Percentiles rank a stretch among this genome's conserved stretches.
These are phyloP conservation scores for Globisporangium middletonii DNA, from an alignment of 352 stramenopile genomes.

Conservation along the genomic window DNA sequence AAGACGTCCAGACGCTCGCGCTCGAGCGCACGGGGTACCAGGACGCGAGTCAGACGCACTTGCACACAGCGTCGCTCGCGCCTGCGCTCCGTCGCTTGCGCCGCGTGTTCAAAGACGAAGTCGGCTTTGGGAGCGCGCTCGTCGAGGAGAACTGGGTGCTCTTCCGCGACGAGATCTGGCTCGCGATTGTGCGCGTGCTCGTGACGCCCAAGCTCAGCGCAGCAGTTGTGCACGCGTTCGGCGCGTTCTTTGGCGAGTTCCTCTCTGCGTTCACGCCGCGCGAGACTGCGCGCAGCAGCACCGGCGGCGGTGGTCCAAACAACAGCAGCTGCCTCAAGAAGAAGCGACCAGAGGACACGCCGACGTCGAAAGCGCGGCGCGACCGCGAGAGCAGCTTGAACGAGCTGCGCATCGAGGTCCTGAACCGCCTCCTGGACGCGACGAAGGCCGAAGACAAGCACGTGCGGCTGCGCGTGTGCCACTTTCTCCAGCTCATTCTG, in stretches of 20 bases:
- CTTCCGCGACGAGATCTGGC: slow-evolving; percentile 62
- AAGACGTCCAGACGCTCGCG: slow-evolving; percentile 58
- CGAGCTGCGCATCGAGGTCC: slow-evolving; percentile 45
- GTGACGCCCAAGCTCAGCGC: slow-evolving; percentile 35
- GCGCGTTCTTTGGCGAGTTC: slow-evolving; percentile 46
- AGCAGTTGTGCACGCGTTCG: slow-evolving; percentile 41
- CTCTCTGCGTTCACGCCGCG: slow-evolving; percentile 16
- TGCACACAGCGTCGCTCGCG: slow-evolving; percentile 22
- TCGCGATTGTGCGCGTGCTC: slow-evolving; percentile 43
- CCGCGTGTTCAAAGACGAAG: slow-evolving; percentile 43
- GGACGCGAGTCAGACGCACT: slow-evolving; percentile 10
- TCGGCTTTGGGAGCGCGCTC: slow-evolving; percentile 28
- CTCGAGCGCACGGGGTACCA: slow-evolving; percentile 43
- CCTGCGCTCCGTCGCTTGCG: slow-evolving; percentile 45
- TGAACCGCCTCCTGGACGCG: slow-evolving; percentile 37
- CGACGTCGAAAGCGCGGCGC: slow-evolving; percentile 6
- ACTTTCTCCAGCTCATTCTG: slow-evolving; percentile 61
- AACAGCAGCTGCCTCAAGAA: slow-evolving; percentile 9
- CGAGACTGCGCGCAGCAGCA: slow-evolving; percentile 3
- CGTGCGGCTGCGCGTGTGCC: slow-evolving; percentile 44
- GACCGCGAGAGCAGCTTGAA: slow-evolving; percentile 15
- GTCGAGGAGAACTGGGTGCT: slow-evolving; percentile 50
- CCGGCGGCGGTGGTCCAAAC: background rate
- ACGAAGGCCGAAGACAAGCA: slow-evolving; percentile 59
- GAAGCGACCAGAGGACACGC: slow-evolving; percentile 12